A percentile compares a stretch with the other conserved stretches of the same genome.
Conservation (phyloP, 345 rosid genomes). For the Stellera chamaejasme region DNA sequence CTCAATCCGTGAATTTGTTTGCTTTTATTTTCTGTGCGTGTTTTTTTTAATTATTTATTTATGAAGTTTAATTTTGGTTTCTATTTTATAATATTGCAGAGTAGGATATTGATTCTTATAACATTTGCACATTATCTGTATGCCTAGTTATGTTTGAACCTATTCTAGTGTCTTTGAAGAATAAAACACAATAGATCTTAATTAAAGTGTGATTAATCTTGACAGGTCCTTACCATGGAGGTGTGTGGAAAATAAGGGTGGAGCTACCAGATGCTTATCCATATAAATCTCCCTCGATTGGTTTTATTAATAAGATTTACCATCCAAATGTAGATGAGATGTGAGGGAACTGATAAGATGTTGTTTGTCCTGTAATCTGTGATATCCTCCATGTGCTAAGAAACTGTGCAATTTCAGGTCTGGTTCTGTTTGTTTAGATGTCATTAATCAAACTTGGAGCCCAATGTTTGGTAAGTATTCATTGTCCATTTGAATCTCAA, state of each 20-base stretch:
- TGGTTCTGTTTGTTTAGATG: constrained; percentile 81
- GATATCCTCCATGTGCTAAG: constrained; percentile 6
- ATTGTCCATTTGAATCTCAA: not conserved
- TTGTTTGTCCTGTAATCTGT: not conserved
- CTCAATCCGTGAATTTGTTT: not conserved
- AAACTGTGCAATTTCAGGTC: constrained; percentile 35
- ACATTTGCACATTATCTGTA: no score
- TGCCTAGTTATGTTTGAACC: no score
- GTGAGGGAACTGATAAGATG: constrained; percentile 22
- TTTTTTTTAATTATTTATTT: no score
- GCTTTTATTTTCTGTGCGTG: not conserved
- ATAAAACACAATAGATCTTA: no score
- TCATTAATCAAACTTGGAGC: constrained; percentile 72
- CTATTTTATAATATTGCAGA: no score
- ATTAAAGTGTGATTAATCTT: constrained; percentile 2
- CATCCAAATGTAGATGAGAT: constrained; percentile 52
- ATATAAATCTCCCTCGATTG: constrained; percentile 52
- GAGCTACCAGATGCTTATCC: constrained; percentile 94
- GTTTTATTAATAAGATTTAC: constrained; percentile 22
- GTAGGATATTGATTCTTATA: no score
- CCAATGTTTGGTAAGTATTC: constrained; percentile 56
- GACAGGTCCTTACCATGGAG: constrained; percentile 88
- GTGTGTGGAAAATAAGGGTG: constrained; percentile 90
- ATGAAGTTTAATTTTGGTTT: no score
- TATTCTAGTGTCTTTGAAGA: no score